phyloP scores from a whole-genome alignment of 768 basidiomycete genomes.

The Boletus rubropictus region DNA sequence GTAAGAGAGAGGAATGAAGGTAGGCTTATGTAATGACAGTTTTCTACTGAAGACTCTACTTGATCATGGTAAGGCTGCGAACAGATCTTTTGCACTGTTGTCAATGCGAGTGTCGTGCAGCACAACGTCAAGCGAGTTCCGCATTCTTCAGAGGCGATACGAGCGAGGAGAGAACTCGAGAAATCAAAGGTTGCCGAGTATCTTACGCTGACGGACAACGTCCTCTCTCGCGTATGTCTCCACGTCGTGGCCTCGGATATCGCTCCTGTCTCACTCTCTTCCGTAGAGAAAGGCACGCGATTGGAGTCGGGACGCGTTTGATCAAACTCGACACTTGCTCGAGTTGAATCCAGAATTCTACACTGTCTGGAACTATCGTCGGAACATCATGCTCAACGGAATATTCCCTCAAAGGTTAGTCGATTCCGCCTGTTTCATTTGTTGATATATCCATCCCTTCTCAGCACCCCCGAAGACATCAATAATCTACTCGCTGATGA shows the following conservation, averaged over 20 bases:
- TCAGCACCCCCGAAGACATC: conserved; percentile 55
- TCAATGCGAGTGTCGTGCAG: conserved; percentile 32
- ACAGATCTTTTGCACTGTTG: not conserved
- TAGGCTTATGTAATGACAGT: too few relatives aligned
- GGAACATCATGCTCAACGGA: conserved; percentile 68
- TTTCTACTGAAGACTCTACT: too few relatives aligned
- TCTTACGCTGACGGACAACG: conserved; percentile 53
- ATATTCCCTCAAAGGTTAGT: conserved; percentile 63
- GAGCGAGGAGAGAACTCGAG: conserved; percentile 65
- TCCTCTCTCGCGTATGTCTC: conserved; percentile 56
- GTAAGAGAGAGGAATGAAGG: too few relatives aligned
- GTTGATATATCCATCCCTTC: conserved; percentile 14
- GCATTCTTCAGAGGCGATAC: conserved; percentile 55
- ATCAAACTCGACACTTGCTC: conserved; percentile 71
- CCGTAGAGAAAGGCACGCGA: conserved; percentile 64
- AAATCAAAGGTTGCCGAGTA: conserved; percentile 73
- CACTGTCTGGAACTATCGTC: conserved; percentile 92
- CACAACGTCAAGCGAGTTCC: conserved; percentile 64
- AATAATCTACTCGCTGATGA: conserved; percentile 67
- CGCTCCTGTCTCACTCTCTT: not conserved
- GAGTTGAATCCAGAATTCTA: conserved; percentile 92
- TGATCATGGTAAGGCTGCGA: conserved; percentile 24
- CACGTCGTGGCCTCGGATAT: not conserved
- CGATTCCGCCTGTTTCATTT: not conserved
- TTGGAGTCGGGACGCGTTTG: conserved; percentile 68